phyloP scores from a whole-genome alignment of 177 flowering plant genomes.

The Telopea speciosissima region DNA sequence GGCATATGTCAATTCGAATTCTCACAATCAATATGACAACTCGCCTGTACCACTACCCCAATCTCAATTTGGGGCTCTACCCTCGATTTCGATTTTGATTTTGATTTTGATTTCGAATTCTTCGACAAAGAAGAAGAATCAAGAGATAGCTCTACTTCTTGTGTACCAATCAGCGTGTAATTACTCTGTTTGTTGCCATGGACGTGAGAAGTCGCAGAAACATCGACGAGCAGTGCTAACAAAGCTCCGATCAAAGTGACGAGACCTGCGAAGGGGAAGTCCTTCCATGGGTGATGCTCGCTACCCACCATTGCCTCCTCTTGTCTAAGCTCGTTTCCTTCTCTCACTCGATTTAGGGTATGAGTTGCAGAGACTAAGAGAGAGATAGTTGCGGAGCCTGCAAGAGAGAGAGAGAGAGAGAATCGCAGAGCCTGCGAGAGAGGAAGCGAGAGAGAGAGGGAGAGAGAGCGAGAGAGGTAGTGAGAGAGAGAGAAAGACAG shows the following conservation, averaged over 20 bases:
- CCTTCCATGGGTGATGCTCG: constrained; percentile 78
- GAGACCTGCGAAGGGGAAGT: constrained; percentile 71
- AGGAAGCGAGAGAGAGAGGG: too few relatives aligned
- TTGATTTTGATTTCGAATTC: too few relatives aligned
- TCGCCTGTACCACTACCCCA: not conserved
- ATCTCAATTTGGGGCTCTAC: not conserved
- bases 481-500: too few relatives aligned
- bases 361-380: too few relatives aligned
- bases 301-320: too few relatives aligned
- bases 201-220: constrained; percentile 54
- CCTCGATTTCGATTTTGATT: not conserved
- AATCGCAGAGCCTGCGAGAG: too few relatives aligned
- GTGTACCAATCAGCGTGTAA: constrained; percentile 30
- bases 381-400: too few relatives aligned
- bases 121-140: not conserved
- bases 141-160: constrained; percentile 11
- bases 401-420: too few relatives aligned
- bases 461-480: too few relatives aligned
- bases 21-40: constrained; percentile 8
- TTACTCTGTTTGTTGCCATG: constrained; percentile 14
- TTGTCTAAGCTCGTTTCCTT: too few relatives aligned
- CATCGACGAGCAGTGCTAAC: constrained; percentile 52
- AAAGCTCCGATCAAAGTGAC: constrained; percentile 50
- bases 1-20: constrained; percentile 6
- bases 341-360: too few relatives aligned